These are phyloP conservation scores for Xylaria polymorpha DNA, from an alignment of 2,329 filamentous ascomycete genomes.

Conservation along the genomic window DNA sequence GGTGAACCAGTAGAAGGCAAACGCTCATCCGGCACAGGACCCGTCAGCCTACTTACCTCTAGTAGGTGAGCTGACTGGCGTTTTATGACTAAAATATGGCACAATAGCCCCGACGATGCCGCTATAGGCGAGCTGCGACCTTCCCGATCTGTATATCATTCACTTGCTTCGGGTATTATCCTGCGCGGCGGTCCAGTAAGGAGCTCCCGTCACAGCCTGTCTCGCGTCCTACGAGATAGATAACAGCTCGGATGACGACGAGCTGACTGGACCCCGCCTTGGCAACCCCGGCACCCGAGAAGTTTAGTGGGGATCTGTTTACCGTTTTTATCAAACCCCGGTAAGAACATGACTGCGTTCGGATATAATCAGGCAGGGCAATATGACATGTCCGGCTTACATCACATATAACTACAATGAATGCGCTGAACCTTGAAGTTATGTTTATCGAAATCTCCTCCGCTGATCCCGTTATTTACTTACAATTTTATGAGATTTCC, in stretches of 20 bases:
- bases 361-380: neutral
- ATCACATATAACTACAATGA: constrained; percentile 8
- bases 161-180: constrained; percentile 13
- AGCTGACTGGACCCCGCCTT: constrained; percentile 23
- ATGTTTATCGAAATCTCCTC: neutral
- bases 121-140: constrained; percentile 22
- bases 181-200: constrained; percentile 6
- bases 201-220: neutral
- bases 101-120: neutral
- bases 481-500: neutral
- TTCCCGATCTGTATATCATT: constrained; percentile 28
- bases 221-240: constrained; percentile 1
- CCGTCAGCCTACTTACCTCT: constrained; percentile 1
- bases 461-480: neutral
- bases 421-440: neutral
- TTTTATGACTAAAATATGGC: constrained; percentile 1
- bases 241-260: constrained; percentile 13
- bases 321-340: neutral
- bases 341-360: neutral
- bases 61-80: constrained; percentile 10
- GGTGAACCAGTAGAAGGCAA: neutral
- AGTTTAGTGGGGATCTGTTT: constrained; percentile 18
- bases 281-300: constrained; percentile 23
- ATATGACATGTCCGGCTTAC: neutral
- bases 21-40: neutral